Conservation (phyloP, 2,329 filamentous ascomycete genomes). For the Penicillium olsonii region DNA sequence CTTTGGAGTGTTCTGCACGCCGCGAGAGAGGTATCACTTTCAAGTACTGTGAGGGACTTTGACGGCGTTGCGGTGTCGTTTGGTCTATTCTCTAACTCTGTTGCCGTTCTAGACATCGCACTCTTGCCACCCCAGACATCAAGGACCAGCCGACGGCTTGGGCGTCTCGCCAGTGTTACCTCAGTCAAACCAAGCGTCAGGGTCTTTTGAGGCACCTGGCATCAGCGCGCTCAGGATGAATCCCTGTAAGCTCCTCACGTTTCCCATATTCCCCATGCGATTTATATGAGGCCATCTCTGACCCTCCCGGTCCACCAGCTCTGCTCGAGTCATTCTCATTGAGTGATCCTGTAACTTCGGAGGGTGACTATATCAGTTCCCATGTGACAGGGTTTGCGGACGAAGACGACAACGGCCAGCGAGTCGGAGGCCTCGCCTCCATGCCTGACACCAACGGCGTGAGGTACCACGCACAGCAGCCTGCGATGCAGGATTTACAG, state of each 20-base stretch:
- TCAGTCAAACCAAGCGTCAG: conserved; percentile 21
- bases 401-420: conserved; percentile 52
- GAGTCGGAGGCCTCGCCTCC: conserved; percentile 51
- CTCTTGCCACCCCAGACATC: conserved; percentile 19
- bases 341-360: conserved; percentile 41
- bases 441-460: conserved; percentile 51
- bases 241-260: conserved; percentile 20
- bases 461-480: conserved; percentile 55
- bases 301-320: conserved; percentile 18
- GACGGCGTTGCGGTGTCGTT: background rate
- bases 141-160: conserved; percentile 16
- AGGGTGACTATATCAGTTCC: conserved; percentile 41
- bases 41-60: conserved; percentile 12
- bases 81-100: conserved; percentile 17
- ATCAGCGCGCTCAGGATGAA: conserved; percentile 27
- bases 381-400: conserved; percentile 40
- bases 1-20: background rate
- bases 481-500: conserved; percentile 55
- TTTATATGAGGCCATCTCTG: background rate
- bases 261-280: conserved; percentile 8
- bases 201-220: conserved; percentile 24
- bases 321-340: conserved; percentile 39
- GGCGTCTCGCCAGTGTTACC: conserved; percentile 26
- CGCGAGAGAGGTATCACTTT: conserved; percentile 7
- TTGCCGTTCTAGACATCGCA: conserved; percentile 14